Base-by-base conservation (phyloP, 257 asterid species). In the Salvia hispanica region DNA sequence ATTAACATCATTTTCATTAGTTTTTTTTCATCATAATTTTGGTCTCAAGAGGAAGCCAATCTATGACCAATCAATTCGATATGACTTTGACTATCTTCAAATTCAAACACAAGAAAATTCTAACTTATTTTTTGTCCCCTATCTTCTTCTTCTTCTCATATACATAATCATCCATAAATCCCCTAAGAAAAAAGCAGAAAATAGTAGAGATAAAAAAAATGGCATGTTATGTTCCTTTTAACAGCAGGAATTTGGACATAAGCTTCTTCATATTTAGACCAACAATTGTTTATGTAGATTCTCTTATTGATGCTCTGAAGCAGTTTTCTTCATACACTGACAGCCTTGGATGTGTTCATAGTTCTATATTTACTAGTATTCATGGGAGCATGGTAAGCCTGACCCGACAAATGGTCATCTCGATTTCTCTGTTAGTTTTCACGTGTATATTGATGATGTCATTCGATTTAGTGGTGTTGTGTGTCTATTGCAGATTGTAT, bases 191-290 rank as follows among this genome's bases (percentile, higher is more conserved):
- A 66, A 50, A 6, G 70, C 42, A 6, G 10, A 47, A 48, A 48
- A 40, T 14, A 37, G 16, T 7, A 14, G 9, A 25, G 28, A 53
- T 9, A 25, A 25, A 56, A 43, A 36, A 39, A 6, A 74, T 85
- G 95, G 90, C 89, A 55, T 88, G 93, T 56, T 88, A 82, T 76
- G 78, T 84, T 54, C 96, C 96, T 50, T 88, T 81, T 50, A 81
- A 78, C 71, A 74, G 31, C 51, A 78, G 85, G 51, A 82, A 84
- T 44, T 69, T 82, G 83, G 96, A 84, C 25, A 62, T 82, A 58
- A 82, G 84, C 73, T 66, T 86, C 74, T 80, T 82, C 46, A 71
- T 69, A 8, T 76, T 88, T 57, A 81, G 83, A 72, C 91, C 93
- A 62, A 86, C 87, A 4, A 71, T 79, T 1, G 91, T 78, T 0